Base-by-base conservation (phyloP, 2,329 filamentous ascomycete genomes). In the Fusarium clavum region DNA sequence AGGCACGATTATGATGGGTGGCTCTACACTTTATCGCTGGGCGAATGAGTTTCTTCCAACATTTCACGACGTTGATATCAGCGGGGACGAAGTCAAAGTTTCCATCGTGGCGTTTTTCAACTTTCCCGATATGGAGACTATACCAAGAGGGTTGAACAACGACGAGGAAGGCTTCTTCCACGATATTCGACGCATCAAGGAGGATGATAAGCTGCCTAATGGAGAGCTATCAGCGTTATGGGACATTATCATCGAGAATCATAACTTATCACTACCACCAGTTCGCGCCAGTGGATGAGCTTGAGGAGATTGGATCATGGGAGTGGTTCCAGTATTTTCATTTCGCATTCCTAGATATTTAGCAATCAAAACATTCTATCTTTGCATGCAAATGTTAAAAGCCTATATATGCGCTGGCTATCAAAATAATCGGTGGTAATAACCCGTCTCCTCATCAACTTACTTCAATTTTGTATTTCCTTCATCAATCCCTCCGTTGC, bases 101-200 rank as follows among this genome's bases (percentile, higher is more conserved):
- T 67, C 64, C 2, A 66, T 67, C 3, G 64, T 67, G 8, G 64
- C 61, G 3, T 67, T 67, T 14, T 66, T 67, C 9, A 67, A 67
- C 40, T 67, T 67, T 3, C 64, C 64, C 1, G 61, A 67, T 4
- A 67, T 55, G 64, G 45, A 49, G 27, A 32, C 18, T 3, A 67
- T 67, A 41, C 55, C 64, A 1, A 29, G 43, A 10, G 54, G 27
- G 9, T 6, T 44, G 3, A 5, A 7, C 0, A 13, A 8, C 6
- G 16, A 30, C 3, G 27, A 13, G 7, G 29, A 30, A 1, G 18
- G 14, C 3, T 61, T 52, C 24, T 56, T 61, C 7, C 40, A 56
- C 10, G 34, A 61, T 4, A 48, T 66, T 25, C 34, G 40, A 14
- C n/a, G 32, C 5, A 52, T 61, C 6, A 47, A 34, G 24, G 61